A percentile compares a stretch with the other conserved stretches of the same genome.
These are phyloP conservation scores for Hansenula sp. DNA, from an alignment of 1,139 yeast genomes.

Conservation along the genomic window DNA sequence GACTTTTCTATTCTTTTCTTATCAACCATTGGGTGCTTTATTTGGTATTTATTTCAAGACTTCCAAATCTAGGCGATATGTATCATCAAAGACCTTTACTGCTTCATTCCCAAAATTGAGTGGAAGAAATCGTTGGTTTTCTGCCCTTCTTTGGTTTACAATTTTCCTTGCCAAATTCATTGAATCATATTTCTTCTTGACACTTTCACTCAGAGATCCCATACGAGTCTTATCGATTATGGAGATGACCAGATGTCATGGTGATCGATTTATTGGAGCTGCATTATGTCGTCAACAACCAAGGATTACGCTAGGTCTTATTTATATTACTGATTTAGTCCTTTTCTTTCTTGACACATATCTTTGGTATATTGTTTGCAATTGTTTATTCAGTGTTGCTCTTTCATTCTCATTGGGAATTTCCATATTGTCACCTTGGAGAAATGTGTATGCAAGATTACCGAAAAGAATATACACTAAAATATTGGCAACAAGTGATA, in stretches of 20 bases:
- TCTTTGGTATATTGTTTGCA: conserved; percentile 83
- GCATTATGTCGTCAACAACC: conserved; percentile 60
- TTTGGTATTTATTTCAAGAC: conserved; percentile 33
- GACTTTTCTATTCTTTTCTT: conserved; percentile 57
- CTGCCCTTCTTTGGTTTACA: conserved; percentile 61
- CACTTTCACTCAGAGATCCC: conserved; percentile 77
- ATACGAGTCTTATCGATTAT: conserved; percentile 60
- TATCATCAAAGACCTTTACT: conserved; percentile 44
- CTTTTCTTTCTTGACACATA: conserved; percentile 82
- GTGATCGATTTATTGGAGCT: conserved; percentile 49
- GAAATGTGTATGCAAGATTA: conserved; percentile 66
- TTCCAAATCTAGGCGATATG: conserved; percentile 28
- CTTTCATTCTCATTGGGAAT: conserved; percentile 71
- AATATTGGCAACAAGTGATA: conserved; percentile 46
- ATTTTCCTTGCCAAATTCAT: conserved; percentile 69
- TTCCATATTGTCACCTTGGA: conserved; percentile 85
- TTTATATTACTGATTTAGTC: conserved; percentile 63
- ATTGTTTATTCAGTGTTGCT: conserved; percentile 65
- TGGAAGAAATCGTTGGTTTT: conserved; percentile 48
- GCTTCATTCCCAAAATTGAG: conserved; percentile 53
- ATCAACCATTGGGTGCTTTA: conserved; percentile 52
- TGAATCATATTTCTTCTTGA: conserved; percentile 79
- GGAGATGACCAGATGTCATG: conserved; percentile 57
- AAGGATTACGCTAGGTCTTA: conserved; percentile 45
- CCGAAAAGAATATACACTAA: conserved; percentile 73